Conservation (phyloP, 192 early-diverging fungal species). For the Lobosporangium transversale region DNA sequence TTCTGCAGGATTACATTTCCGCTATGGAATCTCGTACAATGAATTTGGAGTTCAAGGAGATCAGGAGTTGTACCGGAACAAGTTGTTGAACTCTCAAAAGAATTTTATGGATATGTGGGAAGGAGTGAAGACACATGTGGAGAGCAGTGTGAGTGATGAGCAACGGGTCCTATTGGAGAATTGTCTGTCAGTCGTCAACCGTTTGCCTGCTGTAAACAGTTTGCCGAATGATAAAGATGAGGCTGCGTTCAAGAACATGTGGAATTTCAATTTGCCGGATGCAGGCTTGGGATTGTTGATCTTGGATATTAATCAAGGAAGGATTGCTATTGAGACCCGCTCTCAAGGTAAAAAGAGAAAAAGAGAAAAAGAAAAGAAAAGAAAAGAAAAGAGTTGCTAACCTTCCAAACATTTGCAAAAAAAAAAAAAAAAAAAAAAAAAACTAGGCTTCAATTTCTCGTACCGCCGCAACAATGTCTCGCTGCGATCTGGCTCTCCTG, state of each 20-base stretch:
- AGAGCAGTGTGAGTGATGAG: slow-evolving; percentile 59
- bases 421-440: not conserved
- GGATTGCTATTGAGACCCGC: slow-evolving; percentile 63
- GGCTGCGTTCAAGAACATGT: slow-evolving; percentile 68
- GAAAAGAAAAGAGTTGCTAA: not conserved
- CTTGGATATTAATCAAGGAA: slow-evolving; percentile 61
- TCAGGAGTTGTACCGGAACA: slow-evolving; percentile 63
- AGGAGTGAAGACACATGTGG: slow-evolving; percentile 63
- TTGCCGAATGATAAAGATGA: slow-evolving; percentile 60
- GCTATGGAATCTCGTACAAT: slow-evolving; percentile 70
- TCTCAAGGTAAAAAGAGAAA: slow-evolving; percentile 55
- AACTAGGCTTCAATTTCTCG: slow-evolving; percentile 64
- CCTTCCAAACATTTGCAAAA: not conserved
- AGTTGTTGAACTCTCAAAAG: slow-evolving; percentile 61
- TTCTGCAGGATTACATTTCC: slow-evolving; percentile 70
- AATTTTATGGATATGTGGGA: slow-evolving; percentile 65
- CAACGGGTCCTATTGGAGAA: slow-evolving; percentile 62
- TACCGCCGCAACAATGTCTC: slow-evolving; percentile 61
- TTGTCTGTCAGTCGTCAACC: slow-evolving; percentile 63
- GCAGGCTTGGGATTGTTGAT: slow-evolving; percentile 63
- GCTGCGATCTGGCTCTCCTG: slow-evolving; percentile 45
- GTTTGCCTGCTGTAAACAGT: slow-evolving; percentile 52
- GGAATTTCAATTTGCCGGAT: slow-evolving; percentile 73
- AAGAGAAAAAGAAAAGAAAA: not conserved
- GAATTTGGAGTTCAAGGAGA: slow-evolving; percentile 66